Percentiles rank a stretch among this genome's conserved stretches.
These are phyloP conservation scores for Aechmea fasciata DNA, from an alignment of 176 grass and related monocot species.

Conservation along the genomic window DNA sequence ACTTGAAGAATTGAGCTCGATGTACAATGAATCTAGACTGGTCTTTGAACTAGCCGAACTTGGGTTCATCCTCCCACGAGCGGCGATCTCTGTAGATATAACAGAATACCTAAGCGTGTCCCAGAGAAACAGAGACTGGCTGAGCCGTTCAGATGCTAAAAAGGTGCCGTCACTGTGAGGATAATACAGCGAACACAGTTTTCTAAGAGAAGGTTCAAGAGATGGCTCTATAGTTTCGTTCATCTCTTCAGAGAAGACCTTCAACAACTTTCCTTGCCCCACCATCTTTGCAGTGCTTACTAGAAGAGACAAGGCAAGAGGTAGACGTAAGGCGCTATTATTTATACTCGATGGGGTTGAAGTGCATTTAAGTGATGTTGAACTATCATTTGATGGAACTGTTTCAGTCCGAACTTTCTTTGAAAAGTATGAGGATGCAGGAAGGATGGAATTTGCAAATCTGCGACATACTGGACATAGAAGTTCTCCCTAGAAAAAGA, in stretches of 20 bases:
- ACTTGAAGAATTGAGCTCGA: slow-evolving; percentile 82
- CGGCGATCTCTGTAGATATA: slow-evolving; percentile 74
- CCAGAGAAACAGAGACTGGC: slow-evolving; percentile 75
- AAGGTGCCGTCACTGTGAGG: slow-evolving; percentile 48
- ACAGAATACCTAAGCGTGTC: slow-evolving; percentile 81
- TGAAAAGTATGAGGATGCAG: slow-evolving; percentile 38
- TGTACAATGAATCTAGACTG: slow-evolving; percentile 53
- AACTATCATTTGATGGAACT: slow-evolving; percentile 22
- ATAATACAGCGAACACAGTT: slow-evolving; percentile 76
- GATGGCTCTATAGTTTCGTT: slow-evolving; percentile 43
- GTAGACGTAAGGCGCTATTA: slow-evolving; percentile 31
- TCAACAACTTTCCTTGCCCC: slow-evolving; percentile 51
- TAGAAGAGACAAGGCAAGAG: slow-evolving; percentile 48
- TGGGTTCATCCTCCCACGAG: slow-evolving; percentile 45
- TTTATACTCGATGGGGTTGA: slow-evolving; percentile 26
- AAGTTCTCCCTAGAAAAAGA: slow-evolving; percentile 64
- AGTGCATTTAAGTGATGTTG: slow-evolving; percentile 15
- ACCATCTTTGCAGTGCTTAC: slow-evolving; percentile 69
- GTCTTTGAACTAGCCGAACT: slow-evolving; percentile 31
- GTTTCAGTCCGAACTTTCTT: slow-evolving; percentile 28
- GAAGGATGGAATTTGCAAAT: slow-evolving; percentile 96
- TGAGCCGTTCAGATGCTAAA: slow-evolving; percentile 57
- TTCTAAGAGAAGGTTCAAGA: slow-evolving; percentile 64
- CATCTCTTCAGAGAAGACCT: slow-evolving; percentile 51
- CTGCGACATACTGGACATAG: slow-evolving; percentile 93